These are phyloP conservation scores for Colletotrichum sp. DNA, from an alignment of 2,329 filamentous ascomycete genomes.

Conservation along the genomic window DNA sequence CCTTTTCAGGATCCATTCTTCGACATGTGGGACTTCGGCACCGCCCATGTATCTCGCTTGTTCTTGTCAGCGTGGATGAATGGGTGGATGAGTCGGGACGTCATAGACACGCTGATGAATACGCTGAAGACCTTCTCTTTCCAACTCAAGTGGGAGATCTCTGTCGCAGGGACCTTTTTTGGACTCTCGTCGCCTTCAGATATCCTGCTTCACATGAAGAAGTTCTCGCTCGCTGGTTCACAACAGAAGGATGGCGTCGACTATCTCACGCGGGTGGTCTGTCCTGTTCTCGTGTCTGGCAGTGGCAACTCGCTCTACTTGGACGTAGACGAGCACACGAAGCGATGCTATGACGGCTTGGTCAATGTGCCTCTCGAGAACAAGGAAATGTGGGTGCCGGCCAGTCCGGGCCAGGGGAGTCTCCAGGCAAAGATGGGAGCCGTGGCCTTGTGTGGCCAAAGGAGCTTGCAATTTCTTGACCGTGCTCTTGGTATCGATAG, in stretches of 20 bases:
- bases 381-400: slow-evolving; percentile 27
- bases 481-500: slow-evolving; percentile 18
- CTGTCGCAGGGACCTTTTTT: slow-evolving; percentile 25
- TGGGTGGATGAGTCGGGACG: slow-evolving; percentile 27
- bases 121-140: slow-evolving; percentile 25
- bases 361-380: neutral
- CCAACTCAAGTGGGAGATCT: slow-evolving; percentile 34
- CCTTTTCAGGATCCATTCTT: slow-evolving; percentile 32
- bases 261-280: slow-evolving; percentile 26
- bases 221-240: slow-evolving; percentile 4
- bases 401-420: slow-evolving; percentile 17
- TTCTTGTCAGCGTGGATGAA: slow-evolving; percentile 26
- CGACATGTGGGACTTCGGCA: slow-evolving; percentile 33
- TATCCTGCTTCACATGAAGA: slow-evolving; percentile 26
- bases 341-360: slow-evolving; percentile 14
- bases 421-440: slow-evolving; percentile 30
- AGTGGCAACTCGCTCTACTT: slow-evolving; percentile 25
- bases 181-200: slow-evolving; percentile 25
- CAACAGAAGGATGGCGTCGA: slow-evolving; percentile 12
- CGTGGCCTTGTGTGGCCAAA: slow-evolving; percentile 21
- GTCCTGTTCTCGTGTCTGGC: slow-evolving; percentile 32
- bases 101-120: slow-evolving; percentile 30
- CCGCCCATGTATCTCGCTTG: slow-evolving; percentile 26
- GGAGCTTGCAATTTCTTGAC: slow-evolving; percentile 26
- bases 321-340: slow-evolving; percentile 11